Conservation (phyloP, 208 protist species). For the Trypanosoma cruzi region DNA sequence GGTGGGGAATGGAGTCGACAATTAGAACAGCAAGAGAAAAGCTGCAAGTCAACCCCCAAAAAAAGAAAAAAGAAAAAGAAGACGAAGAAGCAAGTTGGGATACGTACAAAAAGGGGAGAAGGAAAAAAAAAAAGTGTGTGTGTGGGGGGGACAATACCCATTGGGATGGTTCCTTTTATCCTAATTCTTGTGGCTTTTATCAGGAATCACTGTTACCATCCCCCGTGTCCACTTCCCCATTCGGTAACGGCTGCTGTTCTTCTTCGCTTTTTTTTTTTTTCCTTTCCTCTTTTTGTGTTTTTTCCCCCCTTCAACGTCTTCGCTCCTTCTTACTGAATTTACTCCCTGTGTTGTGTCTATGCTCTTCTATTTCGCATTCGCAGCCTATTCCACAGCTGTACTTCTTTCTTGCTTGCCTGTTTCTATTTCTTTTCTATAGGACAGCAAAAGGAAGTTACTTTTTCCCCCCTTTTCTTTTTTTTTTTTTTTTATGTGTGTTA, state of each 20-base stretch:
- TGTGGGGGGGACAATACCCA: too few relatives aligned
- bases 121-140: too few relatives aligned
- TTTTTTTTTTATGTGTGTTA: neutral
- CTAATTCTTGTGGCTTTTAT: neutral
- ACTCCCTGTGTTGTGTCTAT: too few relatives aligned
- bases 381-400: neutral
- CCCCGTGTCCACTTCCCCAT: neutral
- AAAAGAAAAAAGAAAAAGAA: neutral
- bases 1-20: neutral
- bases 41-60: neutral
- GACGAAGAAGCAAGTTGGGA: neutral
- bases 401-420: too few relatives aligned
- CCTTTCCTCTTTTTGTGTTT: neutral
- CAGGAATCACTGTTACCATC: neutral
- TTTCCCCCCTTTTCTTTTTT: constrained; percentile 1
- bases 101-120: neutral
- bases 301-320: neutral
- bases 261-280: neutral
- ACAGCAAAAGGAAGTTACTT: neutral
- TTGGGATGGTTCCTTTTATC: too few relatives aligned
- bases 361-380: too few relatives aligned
- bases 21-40: neutral
- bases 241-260: neutral
- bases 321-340: too few relatives aligned
- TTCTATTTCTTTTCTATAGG: too few relatives aligned